Conservation (phyloP, 345 rosid species). For the Corchorus olitorius region DNA sequence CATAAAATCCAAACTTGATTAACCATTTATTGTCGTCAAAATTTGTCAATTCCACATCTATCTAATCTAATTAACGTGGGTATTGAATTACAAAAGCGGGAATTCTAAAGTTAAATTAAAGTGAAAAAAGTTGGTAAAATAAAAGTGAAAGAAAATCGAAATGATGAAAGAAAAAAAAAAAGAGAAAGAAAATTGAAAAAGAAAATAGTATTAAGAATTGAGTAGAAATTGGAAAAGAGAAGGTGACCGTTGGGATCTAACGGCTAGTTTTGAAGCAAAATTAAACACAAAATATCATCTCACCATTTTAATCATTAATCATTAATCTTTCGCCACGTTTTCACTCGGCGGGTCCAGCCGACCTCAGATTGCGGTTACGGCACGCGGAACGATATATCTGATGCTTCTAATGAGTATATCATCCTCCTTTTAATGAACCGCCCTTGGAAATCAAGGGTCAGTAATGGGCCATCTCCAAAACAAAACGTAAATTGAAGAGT, state of each 20-base stretch:
- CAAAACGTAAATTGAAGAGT: background rate
- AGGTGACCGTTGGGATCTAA: background rate
- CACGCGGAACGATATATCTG: background rate
- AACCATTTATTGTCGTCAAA: too few species aligned
- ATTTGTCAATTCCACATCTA: too few species aligned
- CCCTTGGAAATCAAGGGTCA: background rate
- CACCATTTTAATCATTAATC: background rate
- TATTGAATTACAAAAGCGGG: too few species aligned
- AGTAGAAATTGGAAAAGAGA: background rate
- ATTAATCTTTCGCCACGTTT: background rate
- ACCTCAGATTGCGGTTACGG: background rate
- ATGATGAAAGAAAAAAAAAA: too few species aligned
- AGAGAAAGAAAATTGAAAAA: too few species aligned
- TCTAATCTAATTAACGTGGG: too few species aligned
- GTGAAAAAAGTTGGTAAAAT: too few species aligned
- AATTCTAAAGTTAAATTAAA: too few species aligned
- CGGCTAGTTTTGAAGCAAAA: background rate
- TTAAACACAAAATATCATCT: background rate
- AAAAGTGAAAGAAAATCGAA: too few species aligned
- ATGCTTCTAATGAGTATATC: background rate
- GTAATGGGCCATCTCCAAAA: background rate
- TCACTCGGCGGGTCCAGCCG: background rate
- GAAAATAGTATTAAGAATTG: too few species aligned
- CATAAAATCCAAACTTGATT: too few species aligned
- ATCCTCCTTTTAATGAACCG: background rate